Conservation (phyloP, 2,329 filamentous ascomycete species). For the Clarireedia paspali region DNA sequence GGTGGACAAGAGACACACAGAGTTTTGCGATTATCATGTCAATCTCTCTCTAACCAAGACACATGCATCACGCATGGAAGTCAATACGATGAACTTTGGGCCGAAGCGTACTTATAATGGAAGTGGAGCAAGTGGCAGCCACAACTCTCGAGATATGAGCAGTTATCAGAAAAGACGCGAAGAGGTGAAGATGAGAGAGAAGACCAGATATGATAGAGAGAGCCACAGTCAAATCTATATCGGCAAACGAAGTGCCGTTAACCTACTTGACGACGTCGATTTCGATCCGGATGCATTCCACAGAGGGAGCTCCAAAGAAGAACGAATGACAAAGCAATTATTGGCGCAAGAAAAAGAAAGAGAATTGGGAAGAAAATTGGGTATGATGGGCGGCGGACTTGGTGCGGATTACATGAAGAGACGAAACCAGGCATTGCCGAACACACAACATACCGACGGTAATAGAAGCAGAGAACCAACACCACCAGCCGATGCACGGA, state of each 20-base stretch:
- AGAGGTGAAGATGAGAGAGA: slow-evolving; percentile 25
- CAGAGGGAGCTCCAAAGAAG: slow-evolving; percentile 51
- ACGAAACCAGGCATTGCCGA: slow-evolving; percentile 11
- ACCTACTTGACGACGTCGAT: slow-evolving; percentile 59
- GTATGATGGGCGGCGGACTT: slow-evolving; percentile 54
- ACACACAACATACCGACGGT: slow-evolving; percentile 6
- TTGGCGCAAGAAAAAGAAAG: slow-evolving; percentile 63
- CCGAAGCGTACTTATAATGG: slow-evolving; percentile 23
- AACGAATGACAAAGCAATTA: slow-evolving; percentile 57
- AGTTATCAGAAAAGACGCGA: slow-evolving; percentile 21
- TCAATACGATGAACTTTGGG: slow-evolving; percentile 60
- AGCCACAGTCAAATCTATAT: slow-evolving; percentile 52
- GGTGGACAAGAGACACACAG: slow-evolving; percentile 82
- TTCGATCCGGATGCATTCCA: slow-evolving; percentile 44
- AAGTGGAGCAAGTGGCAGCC: slow-evolving; percentile 26
- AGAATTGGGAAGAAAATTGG: slow-evolving; percentile 62
- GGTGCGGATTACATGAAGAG: slow-evolving; percentile 62
- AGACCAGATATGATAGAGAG: slow-evolving; percentile 46
- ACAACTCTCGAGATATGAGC: slow-evolving; percentile 18
- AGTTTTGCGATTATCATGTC: slow-evolving; percentile 89
- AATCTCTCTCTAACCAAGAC: slow-evolving; percentile 71
- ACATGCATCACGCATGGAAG: slow-evolving; percentile 61
- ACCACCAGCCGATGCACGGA: slow-evolving; percentile 36
- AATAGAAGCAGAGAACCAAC: slow-evolving; percentile 14
- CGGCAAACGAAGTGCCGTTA: slow-evolving; percentile 45